A percentile compares a stretch with the other conserved stretches of the same genome.
Conservation (phyloP, 2,329 filamentous ascomycete species). For the Trichoderma sp. region DNA sequence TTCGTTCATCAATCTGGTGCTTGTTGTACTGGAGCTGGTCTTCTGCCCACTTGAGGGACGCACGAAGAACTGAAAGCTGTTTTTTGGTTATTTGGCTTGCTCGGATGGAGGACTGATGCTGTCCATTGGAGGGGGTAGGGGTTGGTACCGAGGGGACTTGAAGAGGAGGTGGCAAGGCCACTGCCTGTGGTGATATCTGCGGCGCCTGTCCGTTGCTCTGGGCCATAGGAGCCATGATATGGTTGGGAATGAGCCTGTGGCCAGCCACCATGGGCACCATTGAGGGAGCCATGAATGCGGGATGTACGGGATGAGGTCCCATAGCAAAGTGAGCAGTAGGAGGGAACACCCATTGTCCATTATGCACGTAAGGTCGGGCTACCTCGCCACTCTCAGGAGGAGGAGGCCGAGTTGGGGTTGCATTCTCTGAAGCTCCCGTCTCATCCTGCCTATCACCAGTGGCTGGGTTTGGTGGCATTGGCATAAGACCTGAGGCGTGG, state of each 20-base stretch:
- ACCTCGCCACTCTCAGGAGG: constrained; percentile 50
- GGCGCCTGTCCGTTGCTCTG: constrained; percentile 24
- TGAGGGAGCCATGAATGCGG: constrained; percentile 32
- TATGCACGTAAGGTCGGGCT: constrained; percentile 46
- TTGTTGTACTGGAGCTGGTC: constrained; percentile 63
- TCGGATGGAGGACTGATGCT: constrained; percentile 59
- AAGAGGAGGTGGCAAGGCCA: not conserved
- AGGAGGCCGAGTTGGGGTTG: constrained; percentile 38
- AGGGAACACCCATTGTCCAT: constrained; percentile 48
- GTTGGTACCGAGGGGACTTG: not conserved
- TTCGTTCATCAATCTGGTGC: constrained; percentile 61
- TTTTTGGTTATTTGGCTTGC: constrained; percentile 62
- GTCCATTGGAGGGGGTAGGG: constrained; percentile 30
- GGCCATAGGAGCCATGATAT: constrained; percentile 30
- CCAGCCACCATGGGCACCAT: constrained; percentile 30
- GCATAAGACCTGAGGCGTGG: constrained; percentile 26
- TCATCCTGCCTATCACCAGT: constrained; percentile 36
- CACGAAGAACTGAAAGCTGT: constrained; percentile 54
- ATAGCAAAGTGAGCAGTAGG: constrained; percentile 32
- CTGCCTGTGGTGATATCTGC: constrained; percentile 14
- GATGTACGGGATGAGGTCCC: constrained; percentile 30
- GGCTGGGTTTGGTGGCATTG: constrained; percentile 26
- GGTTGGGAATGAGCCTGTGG: constrained; percentile 23
- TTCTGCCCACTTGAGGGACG: constrained; percentile 57
- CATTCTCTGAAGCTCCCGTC: constrained; percentile 34